phyloP scores from a whole-genome alignment of 1,284 basidiomycete species.

The Ceratobasidium sp. region DNA sequence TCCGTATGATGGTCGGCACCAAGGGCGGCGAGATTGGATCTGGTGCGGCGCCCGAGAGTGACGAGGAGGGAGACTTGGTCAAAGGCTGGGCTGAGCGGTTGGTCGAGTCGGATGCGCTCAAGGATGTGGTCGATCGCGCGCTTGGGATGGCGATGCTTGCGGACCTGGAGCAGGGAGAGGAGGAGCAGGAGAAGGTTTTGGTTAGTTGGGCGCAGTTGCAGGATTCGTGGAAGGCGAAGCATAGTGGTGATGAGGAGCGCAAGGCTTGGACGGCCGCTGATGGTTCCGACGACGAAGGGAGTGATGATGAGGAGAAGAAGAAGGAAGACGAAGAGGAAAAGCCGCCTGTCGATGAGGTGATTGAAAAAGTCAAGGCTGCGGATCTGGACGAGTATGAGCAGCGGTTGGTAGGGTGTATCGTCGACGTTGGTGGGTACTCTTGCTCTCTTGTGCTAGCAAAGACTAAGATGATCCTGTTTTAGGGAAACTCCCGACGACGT shows the following conservation, averaged over 20 bases:
- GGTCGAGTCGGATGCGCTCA: constrained; percentile 1
- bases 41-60: constrained; percentile 50
- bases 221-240: constrained; percentile 8
- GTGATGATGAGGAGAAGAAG: constrained; percentile 4
- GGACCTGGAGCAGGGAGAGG: constrained; percentile 54
- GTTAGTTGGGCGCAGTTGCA: constrained; percentile 71
- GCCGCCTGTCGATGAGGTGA: constrained; percentile 65
- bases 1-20: constrained; percentile 80
- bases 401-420: constrained; percentile 58
- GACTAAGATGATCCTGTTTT: constrained; percentile 62
- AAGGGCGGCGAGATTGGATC: constrained; percentile 75
- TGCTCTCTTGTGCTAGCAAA: not conserved
- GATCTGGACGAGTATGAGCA: constrained; percentile 58
- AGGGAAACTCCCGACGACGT: constrained; percentile 94
- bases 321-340: constrained; percentile 16
- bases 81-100: constrained; percentile 7
- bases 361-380: constrained; percentile 80
- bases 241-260: constrained; percentile 5
- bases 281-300: not conserved
- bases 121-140: constrained; percentile 54
- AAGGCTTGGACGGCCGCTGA: constrained; percentile 1
- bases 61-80: constrained; percentile 49
- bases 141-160: constrained; percentile 50
- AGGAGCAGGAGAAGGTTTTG: constrained; percentile 72
- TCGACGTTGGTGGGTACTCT: constrained; percentile 61